Conservation (phyloP, 176 grass and related monocot species). For the Bonia amplexicaulis region DNA sequence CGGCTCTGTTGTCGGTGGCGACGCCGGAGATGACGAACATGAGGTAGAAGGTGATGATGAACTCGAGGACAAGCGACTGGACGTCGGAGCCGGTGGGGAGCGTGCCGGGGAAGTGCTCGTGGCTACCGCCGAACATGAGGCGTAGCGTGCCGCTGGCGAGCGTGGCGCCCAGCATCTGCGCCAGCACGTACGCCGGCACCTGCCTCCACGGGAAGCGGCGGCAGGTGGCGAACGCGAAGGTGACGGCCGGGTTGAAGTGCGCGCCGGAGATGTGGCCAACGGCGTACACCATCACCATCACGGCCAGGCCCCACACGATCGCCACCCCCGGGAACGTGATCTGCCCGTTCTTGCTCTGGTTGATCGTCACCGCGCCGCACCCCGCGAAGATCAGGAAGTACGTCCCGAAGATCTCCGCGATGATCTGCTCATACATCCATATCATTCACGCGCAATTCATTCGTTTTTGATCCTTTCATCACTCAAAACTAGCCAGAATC, state of each 20-base stretch:
- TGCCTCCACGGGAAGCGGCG: constrained; percentile 83
- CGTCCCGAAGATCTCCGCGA: constrained; percentile 79
- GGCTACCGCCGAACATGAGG: constrained; percentile 58
- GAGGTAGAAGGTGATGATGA: constrained; percentile 85
- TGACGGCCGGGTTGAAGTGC: constrained; percentile 93
- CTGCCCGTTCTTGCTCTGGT: constrained; percentile 53
- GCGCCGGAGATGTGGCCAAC: constrained; percentile 94
- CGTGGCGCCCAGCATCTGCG: constrained; percentile 59
- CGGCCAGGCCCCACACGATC: constrained; percentile 80
- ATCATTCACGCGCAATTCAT: background rate
- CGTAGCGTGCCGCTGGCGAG: constrained; percentile 60
- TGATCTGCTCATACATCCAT: constrained; percentile 33
- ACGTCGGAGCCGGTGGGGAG: constrained; percentile 58
- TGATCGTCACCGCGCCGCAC: constrained; percentile 77
- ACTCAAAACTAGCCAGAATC: background rate
- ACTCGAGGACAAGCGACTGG: constrained; percentile 70
- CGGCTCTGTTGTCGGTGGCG: constrained; percentile 76
- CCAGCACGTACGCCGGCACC: constrained; percentile 57
- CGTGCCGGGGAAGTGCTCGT: constrained; percentile 65
- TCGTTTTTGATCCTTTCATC: background rate
- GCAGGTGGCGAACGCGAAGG: constrained; percentile 78
- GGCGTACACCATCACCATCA: constrained; percentile 98
- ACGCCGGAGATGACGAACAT: constrained; percentile 95
- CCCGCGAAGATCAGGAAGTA: constrained; percentile 97
- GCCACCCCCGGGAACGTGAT: constrained; percentile 86